These are phyloP conservation scores for Entonaema liquescens DNA, from an alignment of 495 filamentous ascomycete genomes.

Conservation along the genomic window DNA sequence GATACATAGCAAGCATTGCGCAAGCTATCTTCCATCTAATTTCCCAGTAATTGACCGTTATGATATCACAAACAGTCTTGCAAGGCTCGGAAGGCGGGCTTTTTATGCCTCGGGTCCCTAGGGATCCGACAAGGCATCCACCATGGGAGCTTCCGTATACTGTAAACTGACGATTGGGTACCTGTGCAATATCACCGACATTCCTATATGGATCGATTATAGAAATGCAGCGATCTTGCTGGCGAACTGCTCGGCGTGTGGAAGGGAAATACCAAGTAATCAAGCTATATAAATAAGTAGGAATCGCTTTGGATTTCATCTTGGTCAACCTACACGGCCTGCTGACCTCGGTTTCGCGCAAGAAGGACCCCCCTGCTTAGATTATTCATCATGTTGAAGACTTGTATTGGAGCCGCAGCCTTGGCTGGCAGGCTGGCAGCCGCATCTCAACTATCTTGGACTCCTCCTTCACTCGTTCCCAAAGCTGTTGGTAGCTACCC, in stretches of 20 bases:
- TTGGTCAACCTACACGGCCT: neutral
- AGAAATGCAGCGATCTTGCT: neutral
- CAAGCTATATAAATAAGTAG: neutral
- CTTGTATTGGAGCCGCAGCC: neutral
- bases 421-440: neutral
- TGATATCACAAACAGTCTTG: neutral
- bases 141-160: neutral
- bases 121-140: constrained; percentile 11
- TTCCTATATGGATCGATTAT: neutral
- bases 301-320: neutral
- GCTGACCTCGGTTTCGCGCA: neutral
- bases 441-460: neutral
- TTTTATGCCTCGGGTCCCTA: constrained; percentile 21
- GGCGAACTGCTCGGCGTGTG: neutral
- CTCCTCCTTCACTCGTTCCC: neutral
- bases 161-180: neutral
- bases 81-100: neutral
- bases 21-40: neutral
- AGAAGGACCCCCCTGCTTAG: neutral
- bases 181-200: neutral
- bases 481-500: neutral
- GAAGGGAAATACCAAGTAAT: no score
- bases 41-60: neutral
- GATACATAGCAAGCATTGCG: neutral
- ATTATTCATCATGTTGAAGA: constrained; percentile 18